Base-by-base conservation (phyloP, 352 stramenopile genomes). In the Thalassiosira exigua region DNA sequence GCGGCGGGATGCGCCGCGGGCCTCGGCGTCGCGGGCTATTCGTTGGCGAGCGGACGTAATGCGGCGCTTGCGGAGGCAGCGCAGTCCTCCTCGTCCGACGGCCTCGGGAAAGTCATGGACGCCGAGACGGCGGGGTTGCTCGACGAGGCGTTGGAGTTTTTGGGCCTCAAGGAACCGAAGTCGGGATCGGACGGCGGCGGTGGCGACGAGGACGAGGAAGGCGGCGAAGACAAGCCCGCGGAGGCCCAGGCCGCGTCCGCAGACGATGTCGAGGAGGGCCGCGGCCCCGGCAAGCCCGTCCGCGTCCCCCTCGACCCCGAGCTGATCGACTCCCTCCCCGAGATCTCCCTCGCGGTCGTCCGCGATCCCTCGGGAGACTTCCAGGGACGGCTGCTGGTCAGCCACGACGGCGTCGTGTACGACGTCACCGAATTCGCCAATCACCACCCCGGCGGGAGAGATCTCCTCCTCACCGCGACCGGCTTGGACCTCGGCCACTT, bases 401-500 rank as follows among this genome's bases (percentile, higher is more conserved):
- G 60, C 0, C 59, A 87, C 48, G 62, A 82, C 4, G 79, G 79
- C 5, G 84, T 87, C 29, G 41, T 87, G 7, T 87, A 87, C 51
- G 79, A 87, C 42, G 57, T 87, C 27, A 85, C 75, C 17, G 52
- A 78, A 65, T 87, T 87, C 48, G 44, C 58, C 19, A 24, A 69
- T 26, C 46, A 80, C 52, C 79, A 87, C 54, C 79, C 79, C 7
- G 79, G 79, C 0, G 79, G 79, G 2, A 64, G 64, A 19, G 75
- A 84, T 36, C 51, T 87, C 1, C 17, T 81, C 12, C 26, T 85
- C 9, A 82, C 75, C 9, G 57, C 79, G 0, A 27, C 33, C 7
- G 79, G 79, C 12, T 46, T 81, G 14, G 79, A 87, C 42, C 69
- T 87, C 1, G 39, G 24, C 22, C 79, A 87, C 39, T 87, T 85